Evolutionary conservation across 495 filamentous ascomycete species (phyloP).

Genomic region (Annulohypoxylon nitens): DNA sequence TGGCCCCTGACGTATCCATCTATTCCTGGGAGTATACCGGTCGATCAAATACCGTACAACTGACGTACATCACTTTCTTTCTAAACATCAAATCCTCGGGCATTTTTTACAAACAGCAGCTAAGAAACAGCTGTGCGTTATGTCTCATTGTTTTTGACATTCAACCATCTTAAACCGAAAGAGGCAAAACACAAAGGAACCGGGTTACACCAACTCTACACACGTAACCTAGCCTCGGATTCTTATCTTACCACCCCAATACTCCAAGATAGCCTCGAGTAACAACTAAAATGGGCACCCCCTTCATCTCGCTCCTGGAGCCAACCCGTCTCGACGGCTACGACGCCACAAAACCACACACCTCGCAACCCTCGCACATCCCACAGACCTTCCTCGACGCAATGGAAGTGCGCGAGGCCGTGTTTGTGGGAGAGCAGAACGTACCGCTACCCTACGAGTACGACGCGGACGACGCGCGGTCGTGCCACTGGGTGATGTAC

Average conservation of each 20-base stretch:
- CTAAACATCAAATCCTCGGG: background rate
- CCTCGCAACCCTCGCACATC: conserved; percentile 62
- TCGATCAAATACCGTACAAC: background rate
- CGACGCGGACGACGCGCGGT: conserved; percentile 81
- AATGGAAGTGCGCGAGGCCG: conserved; percentile 78
- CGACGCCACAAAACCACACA: conserved; percentile 54
- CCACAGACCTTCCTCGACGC: conserved; percentile 78
- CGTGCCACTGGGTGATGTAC: conserved; percentile 87
- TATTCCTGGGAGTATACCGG: background rate
- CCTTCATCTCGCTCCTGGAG: conserved; percentile 63
- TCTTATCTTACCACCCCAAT: background rate
- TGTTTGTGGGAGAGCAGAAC: conserved; percentile 83
- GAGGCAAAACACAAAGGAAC: conserved; percentile 1
- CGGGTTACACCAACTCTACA: background rate
- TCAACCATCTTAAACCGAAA: background rate
- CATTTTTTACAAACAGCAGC: background rate
- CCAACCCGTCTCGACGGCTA: conserved; percentile 62
- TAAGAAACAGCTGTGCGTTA: background rate
- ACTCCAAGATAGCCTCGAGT: background rate
- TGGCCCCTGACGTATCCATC: background rate
- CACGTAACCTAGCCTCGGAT: background rate
- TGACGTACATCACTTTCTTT: background rate
- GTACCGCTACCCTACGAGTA: conserved; percentile 76
- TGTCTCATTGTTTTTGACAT: background rate
- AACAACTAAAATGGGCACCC: conserved; percentile 53